phyloP scores from a whole-genome alignment of 2,329 filamentous ascomycete genomes.

The Colletotrichum sidae region DNA sequence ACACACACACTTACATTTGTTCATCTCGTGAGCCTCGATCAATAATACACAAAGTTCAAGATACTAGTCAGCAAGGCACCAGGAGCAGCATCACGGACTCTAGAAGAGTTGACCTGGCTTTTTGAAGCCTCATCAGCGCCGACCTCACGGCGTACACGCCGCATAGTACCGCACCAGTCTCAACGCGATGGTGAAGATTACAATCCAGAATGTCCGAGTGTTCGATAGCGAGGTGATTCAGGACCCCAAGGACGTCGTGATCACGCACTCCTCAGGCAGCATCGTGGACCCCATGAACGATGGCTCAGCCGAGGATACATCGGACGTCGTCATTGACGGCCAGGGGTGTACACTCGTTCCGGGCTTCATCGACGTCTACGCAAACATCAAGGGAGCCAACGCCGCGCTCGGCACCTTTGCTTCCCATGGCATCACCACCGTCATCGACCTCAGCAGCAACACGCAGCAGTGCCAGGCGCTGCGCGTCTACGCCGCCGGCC shows the following conservation, averaged over 20 bases:
- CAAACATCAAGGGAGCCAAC: conserved; percentile 20
- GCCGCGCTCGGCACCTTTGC: conserved; percentile 17
- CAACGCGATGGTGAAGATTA: conserved; percentile 12
- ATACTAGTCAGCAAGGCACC: no score
- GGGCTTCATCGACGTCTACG: conserved; percentile 24
- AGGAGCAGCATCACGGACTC: no score
- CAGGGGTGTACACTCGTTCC: conserved; percentile 21
- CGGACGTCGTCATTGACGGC: conserved; percentile 12
- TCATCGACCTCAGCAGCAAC: conserved; percentile 30
- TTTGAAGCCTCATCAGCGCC: no score
- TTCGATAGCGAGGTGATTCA: conserved; percentile 38
- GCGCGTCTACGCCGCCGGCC: conserved; percentile 23
- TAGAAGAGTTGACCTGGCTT: no score
- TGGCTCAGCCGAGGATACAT: conserved; percentile 1
- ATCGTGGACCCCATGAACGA: neutral
- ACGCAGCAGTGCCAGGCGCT: conserved; percentile 31
- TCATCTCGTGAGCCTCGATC: no score
- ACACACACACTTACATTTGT: no score
- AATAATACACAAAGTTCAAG: no score
- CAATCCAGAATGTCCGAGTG: conserved; percentile 25
- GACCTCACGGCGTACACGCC: neutral
- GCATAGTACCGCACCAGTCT: neutral
- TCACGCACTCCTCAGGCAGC: conserved; percentile 18
- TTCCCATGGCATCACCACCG: conserved; percentile 21
- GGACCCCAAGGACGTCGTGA: neutral